Base-by-base conservation (phyloP, 257 asterid species). In the Salvia hispanica region DNA sequence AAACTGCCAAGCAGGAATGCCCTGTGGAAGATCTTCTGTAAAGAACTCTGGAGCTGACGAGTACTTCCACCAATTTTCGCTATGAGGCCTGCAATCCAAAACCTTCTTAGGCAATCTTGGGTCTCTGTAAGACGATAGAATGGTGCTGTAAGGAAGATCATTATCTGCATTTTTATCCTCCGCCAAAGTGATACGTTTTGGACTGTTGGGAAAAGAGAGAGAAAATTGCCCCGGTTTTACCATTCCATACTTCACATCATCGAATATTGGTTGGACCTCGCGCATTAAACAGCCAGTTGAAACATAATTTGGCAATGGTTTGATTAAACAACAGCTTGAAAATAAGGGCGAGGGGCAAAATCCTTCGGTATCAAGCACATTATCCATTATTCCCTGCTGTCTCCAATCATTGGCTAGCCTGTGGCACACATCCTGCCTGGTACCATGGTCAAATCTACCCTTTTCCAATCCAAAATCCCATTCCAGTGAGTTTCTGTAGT, bases 401-500 rank as follows among this genome's bases (percentile, higher is more conserved):
- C 2, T 25, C 31, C 31, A 25, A 25, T 25, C 31, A 25, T 25
- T 25, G 31, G 31, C 31, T 25, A 25, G 31, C 31, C 31, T 25
- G 31, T 25, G 31, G 31, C 31, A 25, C 31, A 25, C 31, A 25
- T 25, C 31, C 31, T 25, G 65, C 62, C 64, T 71, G 64, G 28
- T 37, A 36, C 40, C 64, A 33, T 21, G 61, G 44, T 73, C 57
- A 45, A 55, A 44, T 72, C 67, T 66, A 67, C 62, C 78, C 43
- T 77, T 69, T 58, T 72, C 74, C 42, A 61, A 64, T 11, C 75
- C 59, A 13, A 57, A 66, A 66, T 82, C 79, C 89, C 85, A 80
- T 61, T 77, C 78, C 70, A 86, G 76, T 75, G 83, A 74, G 69
- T 71, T 73, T 64, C 74, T 58, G 44, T 6, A 56, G 7, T 79